Evolutionary conservation across 2,329 filamentous ascomycete species (phyloP), one percentile per base, ranked within the genome.

Genomic region (Fusarium tuaranense): DNA sequence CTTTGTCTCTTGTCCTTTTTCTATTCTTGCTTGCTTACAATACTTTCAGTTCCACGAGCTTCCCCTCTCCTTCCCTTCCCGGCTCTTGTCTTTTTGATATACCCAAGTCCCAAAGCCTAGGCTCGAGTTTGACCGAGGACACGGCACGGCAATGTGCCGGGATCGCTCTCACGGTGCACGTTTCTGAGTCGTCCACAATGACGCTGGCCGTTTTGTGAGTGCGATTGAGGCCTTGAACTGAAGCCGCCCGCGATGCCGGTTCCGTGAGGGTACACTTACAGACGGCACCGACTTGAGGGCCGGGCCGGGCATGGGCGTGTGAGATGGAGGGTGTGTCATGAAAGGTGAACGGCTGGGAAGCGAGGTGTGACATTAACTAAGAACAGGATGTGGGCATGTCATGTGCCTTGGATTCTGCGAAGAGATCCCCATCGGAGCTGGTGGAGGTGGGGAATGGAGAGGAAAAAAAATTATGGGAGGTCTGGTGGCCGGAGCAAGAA

Each of bases 241-340:
- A 25, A 41, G 63, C 41, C 44, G 58, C 38, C 48, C 51, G 59
- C 63, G 68, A 70, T 36, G 65, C 69, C 72, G 72, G 72, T 62
- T 58, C 67, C 34, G 63, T 59, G 58, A 55, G 44, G 13, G 32
- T 46, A 38, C 44, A 60, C 34, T 14, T 39, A 25, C 34, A 63
- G 25, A 65, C 67, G 73, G 73, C 62, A 72, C 65, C 59, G 67
- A 65, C 51, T 71, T 71, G 27, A 44, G 62, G 73, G 71, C 73
- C 73, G 73, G 73, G 53, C 73, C 73, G 73, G 73, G 48, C 16
- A 53, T 59, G 70, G 67, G 70, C 39, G 70, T 71, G 59, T 71
- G 67, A 71, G 72, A 70, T 67, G 55, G 44, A 57, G 46, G 73
- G 70, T 34, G 69, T 75, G 22, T 13, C 14, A 41, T 22, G 34